phyloP scores from a whole-genome alignment of 1,139 yeast species.

The Spathaspora sp. region DNA sequence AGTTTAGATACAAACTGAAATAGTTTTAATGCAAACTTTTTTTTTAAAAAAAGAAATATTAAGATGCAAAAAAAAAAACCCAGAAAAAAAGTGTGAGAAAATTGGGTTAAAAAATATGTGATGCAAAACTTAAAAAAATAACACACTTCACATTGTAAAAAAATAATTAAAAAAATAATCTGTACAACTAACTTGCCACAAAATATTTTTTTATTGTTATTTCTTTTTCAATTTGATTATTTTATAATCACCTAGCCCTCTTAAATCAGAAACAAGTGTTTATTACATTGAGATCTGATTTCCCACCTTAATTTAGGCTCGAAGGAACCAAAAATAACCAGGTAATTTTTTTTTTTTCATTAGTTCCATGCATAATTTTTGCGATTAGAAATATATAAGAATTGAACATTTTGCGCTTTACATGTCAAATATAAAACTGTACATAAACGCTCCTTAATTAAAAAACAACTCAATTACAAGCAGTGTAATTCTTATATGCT shows the following conservation, averaged over 20 bases:
- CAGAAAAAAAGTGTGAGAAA: not conserved
- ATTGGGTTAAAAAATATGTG: not conserved
- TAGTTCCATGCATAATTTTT: conserved; percentile 1
- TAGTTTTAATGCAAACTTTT: not conserved
- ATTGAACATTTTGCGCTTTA: conserved; percentile 1
- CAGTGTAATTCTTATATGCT: not conserved
- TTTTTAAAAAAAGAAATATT: not conserved
- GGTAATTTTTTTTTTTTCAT: not conserved
- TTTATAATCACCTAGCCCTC: not conserved
- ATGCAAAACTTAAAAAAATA: not conserved
- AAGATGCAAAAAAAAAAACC: not conserved
- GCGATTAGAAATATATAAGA: conserved; percentile 2
- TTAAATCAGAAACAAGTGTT: conserved; percentile 1
- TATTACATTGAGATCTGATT: not conserved
- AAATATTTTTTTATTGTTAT: not conserved
- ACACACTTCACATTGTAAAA: conserved; percentile 1
- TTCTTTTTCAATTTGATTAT: not conserved
- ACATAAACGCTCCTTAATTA: not conserved
- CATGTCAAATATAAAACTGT: conserved; percentile 1
- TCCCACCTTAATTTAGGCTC: not conserved
- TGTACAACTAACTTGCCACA: conserved; percentile 1
- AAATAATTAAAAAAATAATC: not conserved
- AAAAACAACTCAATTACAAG: not conserved
- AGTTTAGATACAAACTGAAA: not conserved
- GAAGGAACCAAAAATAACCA: not conserved